These are phyloP conservation scores for Xylogone sp. DNA, from an alignment of 2,329 filamentous ascomycete genomes.

Conservation along the genomic window DNA sequence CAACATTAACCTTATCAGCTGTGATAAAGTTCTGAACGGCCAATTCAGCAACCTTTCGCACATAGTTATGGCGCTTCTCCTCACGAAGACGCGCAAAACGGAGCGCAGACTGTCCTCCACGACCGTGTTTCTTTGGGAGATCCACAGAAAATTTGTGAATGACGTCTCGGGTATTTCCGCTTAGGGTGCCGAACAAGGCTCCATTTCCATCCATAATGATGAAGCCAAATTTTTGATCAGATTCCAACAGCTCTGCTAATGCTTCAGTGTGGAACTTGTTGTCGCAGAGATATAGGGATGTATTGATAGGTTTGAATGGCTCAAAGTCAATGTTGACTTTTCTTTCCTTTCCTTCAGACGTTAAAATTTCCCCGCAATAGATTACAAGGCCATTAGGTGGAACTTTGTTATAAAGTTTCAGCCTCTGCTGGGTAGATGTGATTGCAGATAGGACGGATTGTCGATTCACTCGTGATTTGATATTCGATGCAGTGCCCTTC, in stretches of 20 bases:
- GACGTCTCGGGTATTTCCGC: conserved; percentile 94
- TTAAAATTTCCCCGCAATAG: conserved; percentile 99
- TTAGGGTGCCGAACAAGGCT: conserved; percentile 92
- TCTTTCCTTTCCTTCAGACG: conserved; percentile 94
- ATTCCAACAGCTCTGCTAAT: conserved; percentile 93
- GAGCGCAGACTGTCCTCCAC: conserved; percentile 98
- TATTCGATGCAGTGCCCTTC: conserved; percentile 96
- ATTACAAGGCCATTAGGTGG: conserved; percentile 96
- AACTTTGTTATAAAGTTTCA: conserved; percentile 99
- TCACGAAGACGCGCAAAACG: conserved; percentile 99
- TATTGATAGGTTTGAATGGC: conserved; percentile 99
- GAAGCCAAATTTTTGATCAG: conserved; percentile 98
- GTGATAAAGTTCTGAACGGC: conserved; percentile 99
- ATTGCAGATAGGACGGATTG: conserved; percentile 97
- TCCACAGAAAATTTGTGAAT: conserved; percentile 98
- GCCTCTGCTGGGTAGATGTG: conserved; percentile 96
- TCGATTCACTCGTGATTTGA: conserved; percentile 98
- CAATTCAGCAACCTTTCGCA: conserved; percentile 95
- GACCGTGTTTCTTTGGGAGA: conserved; percentile 98
- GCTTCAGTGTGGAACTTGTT: conserved; percentile 99
- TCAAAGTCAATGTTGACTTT: conserved; percentile 99
- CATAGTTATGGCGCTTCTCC: conserved; percentile 99
- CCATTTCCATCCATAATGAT: conserved; percentile 99
- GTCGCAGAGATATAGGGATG: conserved; percentile 97
- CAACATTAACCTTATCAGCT: conserved; percentile 96